Base-by-base conservation (phyloP, 2,329 filamentous ascomycete species). In the Neofusicoccum cordaticola region DNA sequence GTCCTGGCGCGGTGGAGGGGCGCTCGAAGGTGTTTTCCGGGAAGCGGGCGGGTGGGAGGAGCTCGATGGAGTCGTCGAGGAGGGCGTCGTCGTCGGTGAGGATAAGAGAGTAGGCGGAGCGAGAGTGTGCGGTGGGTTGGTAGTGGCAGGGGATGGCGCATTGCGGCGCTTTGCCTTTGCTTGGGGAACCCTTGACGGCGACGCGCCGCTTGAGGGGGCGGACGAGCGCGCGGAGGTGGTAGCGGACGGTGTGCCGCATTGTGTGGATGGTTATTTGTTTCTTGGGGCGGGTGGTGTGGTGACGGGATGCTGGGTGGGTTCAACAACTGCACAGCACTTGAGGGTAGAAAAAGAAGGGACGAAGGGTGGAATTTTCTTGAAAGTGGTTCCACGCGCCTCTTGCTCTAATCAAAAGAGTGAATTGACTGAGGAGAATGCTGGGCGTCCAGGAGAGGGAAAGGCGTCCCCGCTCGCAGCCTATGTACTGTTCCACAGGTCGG, bases 151-250 rank as follows among this genome's bases (percentile, higher is more conserved):
- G 22, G 17, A 9, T 19, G 22, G 7, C 39, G n/a, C 39, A 45
- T 44, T 44, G 39, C 27, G 13, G 13, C 22, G 17, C 19, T 17
- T 45, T 42, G 22, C n/a, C n/a, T 31, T 19, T 17, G 27, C 50
- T 9, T 6, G 31, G 50, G 45, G 17, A 4, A 27, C 17, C 45
- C 45, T 48, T 48, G 45, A 48, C 45, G 45, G 8, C 13, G 42
- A 17, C 50, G 4, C 53, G 41, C 41, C 53, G 53, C 27, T 58
- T 58, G 39, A 58, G 53, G 2, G 53, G 53, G 13, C 53, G 39
- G n/a, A 58, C 27, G 1, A 58, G 27, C 8, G 53, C 53, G 53
- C 53, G 53, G 53, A 58, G 53, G 22, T 35, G 53, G 53, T 58
- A 58, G 41, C 41, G 41, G 41, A 44, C 41, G 13, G 39, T 35